phyloP scores from a whole-genome alignment of 768 basidiomycete genomes.

The Hydnomerulius pinastri region DNA sequence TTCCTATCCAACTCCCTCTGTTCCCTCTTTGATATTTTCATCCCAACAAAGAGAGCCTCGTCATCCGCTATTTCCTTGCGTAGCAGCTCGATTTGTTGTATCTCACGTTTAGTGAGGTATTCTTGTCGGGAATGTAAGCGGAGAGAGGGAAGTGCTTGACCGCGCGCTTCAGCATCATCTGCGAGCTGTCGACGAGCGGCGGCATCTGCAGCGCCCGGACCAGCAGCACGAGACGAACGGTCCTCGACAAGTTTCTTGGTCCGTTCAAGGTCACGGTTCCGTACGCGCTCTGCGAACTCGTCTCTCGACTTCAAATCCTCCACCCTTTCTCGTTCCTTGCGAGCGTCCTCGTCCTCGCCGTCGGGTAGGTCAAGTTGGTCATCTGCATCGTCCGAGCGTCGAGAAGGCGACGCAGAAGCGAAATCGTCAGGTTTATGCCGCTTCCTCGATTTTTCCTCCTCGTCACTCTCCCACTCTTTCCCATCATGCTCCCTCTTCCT shows the following conservation, averaged over 20 bases:
- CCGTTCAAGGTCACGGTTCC: conserved; percentile 76
- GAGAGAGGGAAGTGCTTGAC: conserved; percentile 62
- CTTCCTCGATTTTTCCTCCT: conserved; percentile 76
- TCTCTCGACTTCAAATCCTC: conserved; percentile 88
- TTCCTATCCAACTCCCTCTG: conserved; percentile 81
- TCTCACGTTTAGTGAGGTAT: conserved; percentile 94
- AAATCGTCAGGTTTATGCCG: conserved; percentile 55
- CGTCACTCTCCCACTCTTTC: conserved; percentile 90
- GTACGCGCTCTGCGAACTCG: conserved; percentile 88
- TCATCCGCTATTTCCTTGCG: conserved; percentile 94
- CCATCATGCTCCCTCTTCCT: conserved; percentile 82
- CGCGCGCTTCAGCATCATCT: conserved; percentile 68
- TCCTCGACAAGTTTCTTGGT: conserved; percentile 93
- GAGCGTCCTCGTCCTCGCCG: conserved; percentile 77
- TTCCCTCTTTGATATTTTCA: conserved; percentile 88
- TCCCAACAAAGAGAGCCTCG: conserved; percentile 85
- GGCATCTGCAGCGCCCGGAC: conserved; percentile 76
- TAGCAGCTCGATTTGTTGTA: conserved; percentile 92
- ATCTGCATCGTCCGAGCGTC: conserved; percentile 31
- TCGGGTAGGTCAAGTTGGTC: conserved; percentile 48
- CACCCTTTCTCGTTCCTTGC: conserved; percentile 70
- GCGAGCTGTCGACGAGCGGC: conserved; percentile 78
- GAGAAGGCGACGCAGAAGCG: conserved; percentile 21
- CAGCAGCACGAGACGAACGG: conserved; percentile 74
- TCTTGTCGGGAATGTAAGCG: conserved; percentile 91